A percentile compares a stretch with the other conserved stretches of the same genome.
Conservation (phyloP, 768 basidiomycete species). For the Dioszegia hungarica region DNA sequence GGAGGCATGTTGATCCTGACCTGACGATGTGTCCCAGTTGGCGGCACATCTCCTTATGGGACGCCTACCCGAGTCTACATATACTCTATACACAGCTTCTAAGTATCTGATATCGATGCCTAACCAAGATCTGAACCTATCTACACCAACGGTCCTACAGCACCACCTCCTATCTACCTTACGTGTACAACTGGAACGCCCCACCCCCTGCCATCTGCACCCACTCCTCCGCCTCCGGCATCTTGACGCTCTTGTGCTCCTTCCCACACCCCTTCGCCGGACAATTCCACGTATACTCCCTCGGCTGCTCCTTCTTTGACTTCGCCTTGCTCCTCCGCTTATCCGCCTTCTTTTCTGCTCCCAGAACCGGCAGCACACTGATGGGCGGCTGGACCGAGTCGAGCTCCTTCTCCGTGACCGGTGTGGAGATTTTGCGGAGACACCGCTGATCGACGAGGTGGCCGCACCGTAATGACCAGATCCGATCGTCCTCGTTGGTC, state of each 20-base stretch:
- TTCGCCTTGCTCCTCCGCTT: conserved; percentile 7
- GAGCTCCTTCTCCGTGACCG: conserved; percentile 6
- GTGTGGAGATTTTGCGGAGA: conserved; percentile 25
- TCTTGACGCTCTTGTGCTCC: conserved; percentile 27
- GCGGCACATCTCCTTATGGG: too few species aligned
- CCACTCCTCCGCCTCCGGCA: conserved; percentile 23
- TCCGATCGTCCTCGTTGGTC: conserved; percentile 26
- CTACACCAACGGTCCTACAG: too few species aligned
- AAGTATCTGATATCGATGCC: too few species aligned
- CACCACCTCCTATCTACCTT: too few species aligned
- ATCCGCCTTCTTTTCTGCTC: not conserved
- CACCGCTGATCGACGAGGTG: conserved; percentile 44
- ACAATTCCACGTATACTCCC: conserved; percentile 37
- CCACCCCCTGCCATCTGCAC: conserved; percentile 20
- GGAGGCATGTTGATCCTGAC: too few species aligned
- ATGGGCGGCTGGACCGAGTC: conserved; percentile 9
- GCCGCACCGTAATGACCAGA: conserved; percentile 41
- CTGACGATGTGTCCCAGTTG: too few species aligned
- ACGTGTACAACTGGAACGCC: conserved; percentile 27
- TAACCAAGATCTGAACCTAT: too few species aligned
- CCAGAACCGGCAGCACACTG: conserved; percentile 1
- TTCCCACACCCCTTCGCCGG: conserved; percentile 36
- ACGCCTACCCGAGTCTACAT: too few species aligned
- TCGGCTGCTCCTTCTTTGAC: conserved; percentile 5
- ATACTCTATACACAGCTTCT: too few species aligned